A percentile compares a stretch with the other conserved stretches of the same genome.
phyloP scores from a whole-genome alignment of 2,329 filamentous ascomycete species.

The Madurella mycetomatis region DNA sequence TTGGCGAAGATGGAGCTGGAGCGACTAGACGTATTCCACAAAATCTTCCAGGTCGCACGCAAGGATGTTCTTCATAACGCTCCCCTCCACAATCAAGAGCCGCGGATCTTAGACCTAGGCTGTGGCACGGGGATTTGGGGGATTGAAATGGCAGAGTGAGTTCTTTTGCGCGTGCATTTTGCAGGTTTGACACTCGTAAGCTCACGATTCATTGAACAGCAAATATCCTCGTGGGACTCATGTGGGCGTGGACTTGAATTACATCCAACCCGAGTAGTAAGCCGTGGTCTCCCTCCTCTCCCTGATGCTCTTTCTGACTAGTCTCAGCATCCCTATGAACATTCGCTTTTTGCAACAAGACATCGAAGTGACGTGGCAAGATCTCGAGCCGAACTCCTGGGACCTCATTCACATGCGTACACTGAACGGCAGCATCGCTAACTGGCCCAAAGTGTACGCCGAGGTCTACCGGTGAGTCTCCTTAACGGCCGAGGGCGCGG shows the following conservation, averaged over 20 bases:
- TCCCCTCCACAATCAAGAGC: conserved; percentile 28
- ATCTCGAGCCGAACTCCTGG: conserved; percentile 51
- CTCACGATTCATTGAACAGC: conserved; percentile 3
- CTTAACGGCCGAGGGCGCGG: background rate
- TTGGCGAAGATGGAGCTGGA: conserved; percentile 61
- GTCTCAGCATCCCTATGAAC: conserved; percentile 63
- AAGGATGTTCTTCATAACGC: conserved; percentile 36
- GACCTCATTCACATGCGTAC: conserved; percentile 82
- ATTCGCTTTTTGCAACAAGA: conserved; percentile 67
- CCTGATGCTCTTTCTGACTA: background rate
- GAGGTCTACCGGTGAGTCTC: conserved; percentile 59
- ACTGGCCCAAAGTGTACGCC: conserved; percentile 70
- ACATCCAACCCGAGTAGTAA: conserved; percentile 55
- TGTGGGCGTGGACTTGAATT: conserved; percentile 56
- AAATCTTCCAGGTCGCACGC: conserved; percentile 65
- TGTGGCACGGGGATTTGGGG: conserved; percentile 91
- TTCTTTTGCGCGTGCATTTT: conserved; percentile 4
- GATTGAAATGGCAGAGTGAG: conserved; percentile 76
- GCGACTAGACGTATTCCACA: conserved; percentile 77
- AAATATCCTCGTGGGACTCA: conserved; percentile 51
- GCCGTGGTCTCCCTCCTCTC: conserved; percentile 20
- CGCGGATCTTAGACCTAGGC: conserved; percentile 60
- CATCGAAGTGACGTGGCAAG: conserved; percentile 69
- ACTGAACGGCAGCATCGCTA: conserved; percentile 70
- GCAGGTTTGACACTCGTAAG: background rate